phyloP scores from a whole-genome alignment of 768 basidiomycete genomes.

The Tulasnella sp. region DNA sequence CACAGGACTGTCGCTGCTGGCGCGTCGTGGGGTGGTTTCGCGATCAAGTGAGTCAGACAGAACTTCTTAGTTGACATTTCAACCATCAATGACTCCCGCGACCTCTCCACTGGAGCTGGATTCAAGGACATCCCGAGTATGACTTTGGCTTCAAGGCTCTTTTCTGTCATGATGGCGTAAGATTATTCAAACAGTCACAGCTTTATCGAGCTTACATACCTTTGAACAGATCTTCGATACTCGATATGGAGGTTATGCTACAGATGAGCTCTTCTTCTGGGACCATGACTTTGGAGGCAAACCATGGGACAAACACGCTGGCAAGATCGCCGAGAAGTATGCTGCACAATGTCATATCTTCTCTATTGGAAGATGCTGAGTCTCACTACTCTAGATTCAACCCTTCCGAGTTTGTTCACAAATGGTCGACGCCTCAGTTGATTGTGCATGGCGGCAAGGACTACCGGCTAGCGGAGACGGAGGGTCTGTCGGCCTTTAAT shows the following conservation, averaged over 20 bases:
- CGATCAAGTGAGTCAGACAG: slow-evolving; percentile 53
- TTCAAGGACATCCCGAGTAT: slow-evolving; percentile 85
- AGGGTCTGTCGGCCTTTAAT: slow-evolving; percentile 76
- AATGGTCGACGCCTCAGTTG: slow-evolving; percentile 79
- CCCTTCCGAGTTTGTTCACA: slow-evolving; percentile 68
- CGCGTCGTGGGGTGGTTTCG: slow-evolving; percentile 78
- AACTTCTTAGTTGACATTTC: background rate
- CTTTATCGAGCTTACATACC: background rate
- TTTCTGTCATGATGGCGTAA: slow-evolving; percentile 83
- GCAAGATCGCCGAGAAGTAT: slow-evolving; percentile 46
- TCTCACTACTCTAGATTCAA: slow-evolving; percentile 42
- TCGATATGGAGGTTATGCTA: slow-evolving; percentile 70
- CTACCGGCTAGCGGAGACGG: slow-evolving; percentile 75
- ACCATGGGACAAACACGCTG: slow-evolving; percentile 57
- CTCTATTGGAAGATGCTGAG: background rate
- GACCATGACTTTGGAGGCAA: slow-evolving; percentile 75
- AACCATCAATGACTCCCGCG: background rate
- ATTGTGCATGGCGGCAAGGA: slow-evolving; percentile 83
- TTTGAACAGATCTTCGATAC: slow-evolving; percentile 55
- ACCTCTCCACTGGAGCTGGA: slow-evolving; percentile 50
- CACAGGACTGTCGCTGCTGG: slow-evolving; percentile 52
- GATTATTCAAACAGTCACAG: slow-evolving; percentile 19
- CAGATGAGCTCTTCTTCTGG: slow-evolving; percentile 59
- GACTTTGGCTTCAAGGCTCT: slow-evolving; percentile 85
- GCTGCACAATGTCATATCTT: slow-evolving; percentile 16